Conservation (phyloP, 805 yeast species). For the Yarrowia keelungensis region DNA sequence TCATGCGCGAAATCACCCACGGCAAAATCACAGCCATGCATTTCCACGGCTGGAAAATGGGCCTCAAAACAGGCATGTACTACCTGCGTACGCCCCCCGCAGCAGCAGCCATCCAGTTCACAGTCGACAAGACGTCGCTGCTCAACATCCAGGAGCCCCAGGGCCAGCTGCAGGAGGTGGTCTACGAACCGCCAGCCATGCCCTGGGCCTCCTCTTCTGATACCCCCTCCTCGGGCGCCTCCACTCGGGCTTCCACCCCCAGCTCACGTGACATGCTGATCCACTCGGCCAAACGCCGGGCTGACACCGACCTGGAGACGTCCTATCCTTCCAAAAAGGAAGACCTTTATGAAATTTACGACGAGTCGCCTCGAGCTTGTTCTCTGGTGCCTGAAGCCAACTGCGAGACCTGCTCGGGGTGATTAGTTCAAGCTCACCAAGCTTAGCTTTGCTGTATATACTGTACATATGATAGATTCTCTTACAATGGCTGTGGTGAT, state of each 20-base stretch:
- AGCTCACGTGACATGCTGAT: constrained; percentile 5
- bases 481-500: too few species aligned
- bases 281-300: constrained; percentile 17
- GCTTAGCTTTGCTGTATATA: constrained; percentile 5
- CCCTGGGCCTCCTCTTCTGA: constrained; percentile 14
- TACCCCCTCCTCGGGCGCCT: constrained; percentile 14
- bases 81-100: constrained; percentile 96
- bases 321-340: constrained; percentile 10
- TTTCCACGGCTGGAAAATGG: constrained; percentile 96
- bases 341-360: constrained; percentile 24
- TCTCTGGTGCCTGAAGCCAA: constrained; percentile 23
- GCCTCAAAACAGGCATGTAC: constrained; percentile 97
- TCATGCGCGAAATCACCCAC: constrained; percentile 84
- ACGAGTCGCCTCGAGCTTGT: constrained; percentile 27
- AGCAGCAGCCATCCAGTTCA: constrained; percentile 90
- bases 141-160: background rate
- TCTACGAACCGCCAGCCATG: constrained; percentile 11
- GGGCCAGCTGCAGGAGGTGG: background rate
- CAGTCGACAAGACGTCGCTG: constrained; percentile 58
- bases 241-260: constrained; percentile 27
- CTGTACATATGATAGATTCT: background rate
- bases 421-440: background rate
- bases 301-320: constrained; percentile 1
- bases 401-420: constrained; percentile 19
- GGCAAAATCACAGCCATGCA: constrained; percentile 96